phyloP scores from a whole-genome alignment of 768 basidiomycete genomes.

The Amanita pseudoporphyria region DNA sequence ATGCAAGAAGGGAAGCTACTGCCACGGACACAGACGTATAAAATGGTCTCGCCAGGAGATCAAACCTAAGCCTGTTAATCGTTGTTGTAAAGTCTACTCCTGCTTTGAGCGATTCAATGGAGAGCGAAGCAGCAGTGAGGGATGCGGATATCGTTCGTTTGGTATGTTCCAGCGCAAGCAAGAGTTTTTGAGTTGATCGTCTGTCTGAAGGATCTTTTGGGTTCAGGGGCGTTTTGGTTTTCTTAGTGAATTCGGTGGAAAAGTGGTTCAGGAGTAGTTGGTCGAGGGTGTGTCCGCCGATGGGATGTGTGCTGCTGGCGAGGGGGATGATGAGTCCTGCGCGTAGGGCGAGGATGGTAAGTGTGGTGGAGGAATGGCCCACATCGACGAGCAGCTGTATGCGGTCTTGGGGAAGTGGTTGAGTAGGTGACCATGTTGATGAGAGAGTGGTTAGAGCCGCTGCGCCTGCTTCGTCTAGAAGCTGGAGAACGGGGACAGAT shows the following conservation, averaged over 20 bases:
- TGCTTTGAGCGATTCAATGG: slow-evolving; percentile 91
- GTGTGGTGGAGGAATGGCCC: slow-evolving; percentile 61
- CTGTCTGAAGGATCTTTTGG: slow-evolving; percentile 50
- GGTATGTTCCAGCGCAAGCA: slow-evolving; percentile 88
- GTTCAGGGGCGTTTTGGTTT: slow-evolving; percentile 69
- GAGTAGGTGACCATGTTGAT: slow-evolving; percentile 25
- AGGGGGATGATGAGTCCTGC: slow-evolving; percentile 65
- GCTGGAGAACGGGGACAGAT: slow-evolving; percentile 75
- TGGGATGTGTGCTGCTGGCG: slow-evolving; percentile 36
- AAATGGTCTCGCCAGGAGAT: slow-evolving; percentile 49
- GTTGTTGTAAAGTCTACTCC: slow-evolving; percentile 80
- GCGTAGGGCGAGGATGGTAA: slow-evolving; percentile 64
- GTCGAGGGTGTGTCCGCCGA: slow-evolving; percentile 71
- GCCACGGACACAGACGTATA: slow-evolving; percentile 47
- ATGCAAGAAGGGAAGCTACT: slow-evolving; percentile 41
- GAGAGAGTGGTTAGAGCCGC: slow-evolving; percentile 51
- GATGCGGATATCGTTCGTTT: slow-evolving; percentile 89
- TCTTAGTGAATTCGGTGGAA: slow-evolving; percentile 94
- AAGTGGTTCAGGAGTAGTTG: slow-evolving; percentile 84
- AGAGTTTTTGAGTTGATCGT: slow-evolving; percentile 89
- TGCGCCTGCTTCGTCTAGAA: slow-evolving; percentile 83
- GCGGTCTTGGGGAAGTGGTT: slow-evolving; percentile 42
- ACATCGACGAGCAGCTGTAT: slow-evolving; percentile 78
- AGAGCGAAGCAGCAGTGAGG: slow-evolving; percentile 80
- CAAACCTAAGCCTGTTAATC: slow-evolving; percentile 49